A percentile compares a stretch with the other conserved stretches of the same genome.
phyloP scores from a whole-genome alignment of 306 rosid species.

The Quercus alba region DNA sequence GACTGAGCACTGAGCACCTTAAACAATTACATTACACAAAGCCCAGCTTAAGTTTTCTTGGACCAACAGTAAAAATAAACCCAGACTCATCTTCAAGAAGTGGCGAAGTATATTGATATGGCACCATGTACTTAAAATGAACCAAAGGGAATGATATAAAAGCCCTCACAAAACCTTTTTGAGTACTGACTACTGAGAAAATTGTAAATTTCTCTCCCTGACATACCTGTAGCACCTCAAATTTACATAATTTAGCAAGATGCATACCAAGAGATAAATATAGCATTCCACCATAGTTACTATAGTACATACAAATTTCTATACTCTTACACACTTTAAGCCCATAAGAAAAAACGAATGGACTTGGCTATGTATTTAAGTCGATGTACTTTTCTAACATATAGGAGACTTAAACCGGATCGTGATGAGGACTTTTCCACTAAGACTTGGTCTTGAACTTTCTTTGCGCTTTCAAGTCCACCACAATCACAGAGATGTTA shows the following conservation, averaged over 20 bases:
- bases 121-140: too few relatives aligned
- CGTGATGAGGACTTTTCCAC: background rate
- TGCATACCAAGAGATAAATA: background rate
- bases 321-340: conserved; percentile 20
- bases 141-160: background rate
- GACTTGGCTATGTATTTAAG: conserved; percentile 17
- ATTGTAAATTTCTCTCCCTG: background rate
- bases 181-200: background rate
- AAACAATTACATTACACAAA: too few relatives aligned
- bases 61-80: background rate
- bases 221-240: background rate
- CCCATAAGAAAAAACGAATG: conserved; percentile 22
- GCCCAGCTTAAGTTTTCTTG: background rate
- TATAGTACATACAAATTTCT: conserved; percentile 28
- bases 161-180: background rate
- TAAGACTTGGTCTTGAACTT: conserved; percentile 42
- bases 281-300: conserved; percentile 11
- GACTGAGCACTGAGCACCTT: too few relatives aligned
- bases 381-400: conserved; percentile 15
- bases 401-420: background rate
- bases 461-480: conserved; percentile 49
- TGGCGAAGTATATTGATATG: background rate
- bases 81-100: background rate
- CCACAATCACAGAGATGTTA: conserved; percentile 46
- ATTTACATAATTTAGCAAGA: background rate